Conservation (phyloP, 108 stramenopile species). For the Bacterosira constricta region DNA sequence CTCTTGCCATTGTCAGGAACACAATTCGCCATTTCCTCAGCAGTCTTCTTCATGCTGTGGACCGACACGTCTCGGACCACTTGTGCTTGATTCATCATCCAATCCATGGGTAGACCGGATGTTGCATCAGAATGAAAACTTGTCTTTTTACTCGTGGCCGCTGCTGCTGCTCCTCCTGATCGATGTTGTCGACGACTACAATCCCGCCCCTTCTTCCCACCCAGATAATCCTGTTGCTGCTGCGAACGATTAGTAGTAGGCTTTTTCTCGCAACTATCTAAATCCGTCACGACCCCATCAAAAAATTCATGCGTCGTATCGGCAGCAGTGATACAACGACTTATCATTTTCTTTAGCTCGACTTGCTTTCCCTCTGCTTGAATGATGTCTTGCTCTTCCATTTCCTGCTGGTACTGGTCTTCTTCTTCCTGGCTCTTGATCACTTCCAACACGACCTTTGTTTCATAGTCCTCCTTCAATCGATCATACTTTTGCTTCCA, state of each 20-base stretch:
- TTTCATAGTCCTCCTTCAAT: conserved; percentile 31
- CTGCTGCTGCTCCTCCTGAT: too few relatives aligned
- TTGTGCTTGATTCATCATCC: too few relatives aligned
- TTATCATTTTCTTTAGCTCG: background rate
- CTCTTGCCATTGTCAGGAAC: background rate
- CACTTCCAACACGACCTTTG: background rate
- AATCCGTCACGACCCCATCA: background rate
- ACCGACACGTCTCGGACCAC: background rate
- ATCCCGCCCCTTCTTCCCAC: conserved; percentile 4
- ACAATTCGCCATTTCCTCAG: conserved; percentile 4
- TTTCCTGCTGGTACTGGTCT: background rate
- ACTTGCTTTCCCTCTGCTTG: background rate
- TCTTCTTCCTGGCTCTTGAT: background rate
- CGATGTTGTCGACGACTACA: too few relatives aligned
- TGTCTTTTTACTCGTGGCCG: too few relatives aligned
- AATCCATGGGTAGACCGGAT: too few relatives aligned
- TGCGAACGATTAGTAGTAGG: too few relatives aligned
- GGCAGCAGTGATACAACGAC: too few relatives aligned
- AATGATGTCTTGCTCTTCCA: background rate
- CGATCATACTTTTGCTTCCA: conserved; percentile 45
- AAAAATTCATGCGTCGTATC: background rate
- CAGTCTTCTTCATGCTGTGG: conserved; percentile 6
- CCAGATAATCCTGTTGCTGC: background rate
- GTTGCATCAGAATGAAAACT: too few relatives aligned
- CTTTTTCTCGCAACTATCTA: background rate